Evolutionary conservation across 108 stramenopile genomes (phyloP), one percentile per base, ranked within the genome.

Genomic region (Cyclotella sp.): DNA sequence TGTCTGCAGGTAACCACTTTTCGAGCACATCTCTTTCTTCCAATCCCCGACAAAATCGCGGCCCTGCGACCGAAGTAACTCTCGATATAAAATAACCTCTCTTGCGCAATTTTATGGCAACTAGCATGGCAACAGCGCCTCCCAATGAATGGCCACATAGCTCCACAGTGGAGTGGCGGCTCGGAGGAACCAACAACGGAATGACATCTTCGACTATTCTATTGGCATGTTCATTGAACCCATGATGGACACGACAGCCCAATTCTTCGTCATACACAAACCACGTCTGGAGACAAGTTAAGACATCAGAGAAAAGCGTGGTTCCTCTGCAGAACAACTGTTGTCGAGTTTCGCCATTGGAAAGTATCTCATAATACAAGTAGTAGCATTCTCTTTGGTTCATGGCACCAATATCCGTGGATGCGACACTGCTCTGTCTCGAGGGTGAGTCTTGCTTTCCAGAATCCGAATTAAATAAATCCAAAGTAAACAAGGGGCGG

Each of bases 271-370:
- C 89, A 58, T 85, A 89, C 1, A 73, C 83, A 61, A 84, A 83
- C 79, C 78, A 81, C 34, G 83, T 62, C 53, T 85, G 58, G 16
- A 89, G 46, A 64, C 86, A 87, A 12, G 89, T 89, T 39, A 70
- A 55, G 12, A 89, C 66, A 67, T 89, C 89, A 16, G 68, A 70
- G 13, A 74, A 64, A 8, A 89, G 41, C 0, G 89, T 89, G 0
- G 89, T 89, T 0, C 86, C 89, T 40, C 89, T 71, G 44, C 89
- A 89, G 68, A 87, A 89, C 29, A 89, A 77, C 69, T 87, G 79
- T 52, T 89, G 86, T n/a, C 69, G 68, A 19, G 63, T 82, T 54
- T 84, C 75, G 24, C 89, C 89, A 39, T 75, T 83, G 7, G 59
- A 58, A 45, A 52, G 73, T 19, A 89, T 77, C 63, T 89, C 86